These are phyloP conservation scores for Berkeleyomyces rouxiae DNA, from an alignment of 2,329 filamentous ascomycete genomes.

Conservation along the genomic window DNA sequence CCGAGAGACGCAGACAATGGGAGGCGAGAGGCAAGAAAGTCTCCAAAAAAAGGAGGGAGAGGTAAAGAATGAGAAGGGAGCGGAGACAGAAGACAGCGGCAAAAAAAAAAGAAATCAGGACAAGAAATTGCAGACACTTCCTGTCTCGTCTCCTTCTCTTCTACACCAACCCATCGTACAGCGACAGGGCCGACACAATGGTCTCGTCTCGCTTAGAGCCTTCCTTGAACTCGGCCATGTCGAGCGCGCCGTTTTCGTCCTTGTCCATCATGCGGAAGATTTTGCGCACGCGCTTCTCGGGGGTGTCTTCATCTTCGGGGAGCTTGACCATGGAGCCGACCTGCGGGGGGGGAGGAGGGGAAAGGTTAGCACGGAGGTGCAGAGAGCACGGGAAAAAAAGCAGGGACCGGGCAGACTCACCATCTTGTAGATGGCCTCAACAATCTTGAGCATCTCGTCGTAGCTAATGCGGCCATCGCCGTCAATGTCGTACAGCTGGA, in stretches of 20 bases:
- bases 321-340: slow-evolving; percentile 98
- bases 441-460: slow-evolving; percentile 96
- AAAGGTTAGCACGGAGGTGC: not conserved
- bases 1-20: not conserved
- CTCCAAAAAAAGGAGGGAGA: not conserved
- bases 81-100: not conserved
- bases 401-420: slow-evolving; percentile 30
- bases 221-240: slow-evolving; percentile 98
- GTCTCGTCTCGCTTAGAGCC: slow-evolving; percentile 98
- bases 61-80: not conserved
- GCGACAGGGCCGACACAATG: slow-evolving; percentile 87
- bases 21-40: not conserved
- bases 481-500: slow-evolving; percentile 98
- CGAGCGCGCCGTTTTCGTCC: slow-evolving; percentile 92
- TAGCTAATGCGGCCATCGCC: slow-evolving; percentile 98
- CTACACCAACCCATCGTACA: slow-evolving; percentile 89
- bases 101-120: not conserved
- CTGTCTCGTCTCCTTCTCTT: not conserved
- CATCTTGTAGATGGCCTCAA: slow-evolving; percentile 99
- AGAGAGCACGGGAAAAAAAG: not conserved
- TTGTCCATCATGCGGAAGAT: slow-evolving; percentile 99
- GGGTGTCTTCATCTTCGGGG: slow-evolving; percentile 95
- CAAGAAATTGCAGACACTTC: not conserved
- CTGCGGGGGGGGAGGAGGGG: slow-evolving; percentile 27
- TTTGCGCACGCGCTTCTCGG: slow-evolving; percentile 93